phyloP scores from a whole-genome alignment of 169 alveolate genomes.

The Babesia sp. region DNA sequence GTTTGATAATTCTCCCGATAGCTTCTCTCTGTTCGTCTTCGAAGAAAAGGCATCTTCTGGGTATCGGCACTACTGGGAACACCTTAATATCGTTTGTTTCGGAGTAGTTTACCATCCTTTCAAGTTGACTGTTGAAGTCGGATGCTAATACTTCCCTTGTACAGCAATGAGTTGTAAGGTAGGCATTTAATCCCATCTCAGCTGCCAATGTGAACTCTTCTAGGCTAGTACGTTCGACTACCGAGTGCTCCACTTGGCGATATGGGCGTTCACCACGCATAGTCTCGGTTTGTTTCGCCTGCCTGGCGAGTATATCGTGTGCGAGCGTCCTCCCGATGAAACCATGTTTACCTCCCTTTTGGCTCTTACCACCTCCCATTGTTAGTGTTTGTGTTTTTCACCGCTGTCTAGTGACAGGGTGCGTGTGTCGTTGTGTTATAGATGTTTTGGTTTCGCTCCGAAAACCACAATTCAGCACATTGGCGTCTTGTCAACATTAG shows the following conservation, averaged over 20 bases:
- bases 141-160: conserved; percentile 51
- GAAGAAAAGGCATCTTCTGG: conserved; percentile 66
- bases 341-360: conserved; percentile 70
- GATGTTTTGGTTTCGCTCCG: neutral
- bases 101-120: conserved; percentile 42
- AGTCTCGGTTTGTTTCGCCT: conserved; percentile 17
- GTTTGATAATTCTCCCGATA: conserved; percentile 62
- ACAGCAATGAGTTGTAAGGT: conserved; percentile 10
- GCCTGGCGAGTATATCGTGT: conserved; percentile 62
- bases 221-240: conserved; percentile 48
- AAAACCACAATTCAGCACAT: neutral
- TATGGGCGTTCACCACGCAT: conserved; percentile 1
- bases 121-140: conserved; percentile 46
- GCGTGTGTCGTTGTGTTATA: conserved; percentile 1
- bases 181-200: conserved; percentile 29
- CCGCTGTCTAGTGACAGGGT: neutral
- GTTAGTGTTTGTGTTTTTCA: neutral
- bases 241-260: conserved; percentile 52
- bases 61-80: conserved; percentile 60
- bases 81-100: conserved; percentile 8
- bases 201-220: conserved; percentile 64
- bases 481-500: neutral
- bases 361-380: conserved; percentile 71
- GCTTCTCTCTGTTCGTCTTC: conserved; percentile 60
- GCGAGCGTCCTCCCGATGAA: conserved; percentile 67